These are phyloP conservation scores for Cordyceps tenuipes DNA, from an alignment of 2,329 filamentous ascomycete species.

Conservation along the genomic window DNA sequence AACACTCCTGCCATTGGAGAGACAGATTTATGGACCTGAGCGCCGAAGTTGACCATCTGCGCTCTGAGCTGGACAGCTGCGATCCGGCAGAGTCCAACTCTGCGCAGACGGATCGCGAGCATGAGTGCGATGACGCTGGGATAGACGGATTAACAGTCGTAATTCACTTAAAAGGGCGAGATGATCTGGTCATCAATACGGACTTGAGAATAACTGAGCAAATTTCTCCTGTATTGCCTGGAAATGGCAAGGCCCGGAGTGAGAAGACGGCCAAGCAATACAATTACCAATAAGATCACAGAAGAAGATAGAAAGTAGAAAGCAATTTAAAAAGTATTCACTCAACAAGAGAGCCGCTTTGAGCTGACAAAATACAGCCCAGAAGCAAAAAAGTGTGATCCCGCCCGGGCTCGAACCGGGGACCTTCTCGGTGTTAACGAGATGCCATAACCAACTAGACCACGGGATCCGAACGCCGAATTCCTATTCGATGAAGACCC, in stretches of 20 bases:
- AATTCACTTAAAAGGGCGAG: constrained; percentile 40
- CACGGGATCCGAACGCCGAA: constrained; percentile 5
- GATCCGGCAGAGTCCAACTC: constrained; percentile 10
- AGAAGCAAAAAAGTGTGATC: constrained; percentile 9
- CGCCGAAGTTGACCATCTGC: constrained; percentile 33
- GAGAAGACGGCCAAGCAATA: not conserved
- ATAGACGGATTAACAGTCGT: constrained; percentile 44
- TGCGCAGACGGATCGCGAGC: not conserved
- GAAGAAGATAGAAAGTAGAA: constrained; percentile 2
- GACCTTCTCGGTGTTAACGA: constrained; percentile 13
- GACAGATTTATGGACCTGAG: constrained; percentile 33
- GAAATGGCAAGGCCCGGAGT: not conserved
- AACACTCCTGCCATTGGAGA: constrained; percentile 35
- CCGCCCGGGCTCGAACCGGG: constrained; percentile 13
- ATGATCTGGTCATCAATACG: constrained; percentile 45
- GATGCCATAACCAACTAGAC: constrained; percentile 13
- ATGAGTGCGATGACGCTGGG: constrained; percentile 29
- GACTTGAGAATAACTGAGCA: constrained; percentile 25
- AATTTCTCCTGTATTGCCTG: not conserved
- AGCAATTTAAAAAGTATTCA: constrained; percentile 5
- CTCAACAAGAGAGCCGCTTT: not conserved
- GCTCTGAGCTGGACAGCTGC: constrained; percentile 27
- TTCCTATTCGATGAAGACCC: constrained; percentile 4
- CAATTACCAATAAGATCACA: not conserved
- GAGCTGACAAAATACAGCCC: not conserved